Base-by-base conservation (phyloP, 202 grass and related monocot species). In the Cymbopogon flexuosus region DNA sequence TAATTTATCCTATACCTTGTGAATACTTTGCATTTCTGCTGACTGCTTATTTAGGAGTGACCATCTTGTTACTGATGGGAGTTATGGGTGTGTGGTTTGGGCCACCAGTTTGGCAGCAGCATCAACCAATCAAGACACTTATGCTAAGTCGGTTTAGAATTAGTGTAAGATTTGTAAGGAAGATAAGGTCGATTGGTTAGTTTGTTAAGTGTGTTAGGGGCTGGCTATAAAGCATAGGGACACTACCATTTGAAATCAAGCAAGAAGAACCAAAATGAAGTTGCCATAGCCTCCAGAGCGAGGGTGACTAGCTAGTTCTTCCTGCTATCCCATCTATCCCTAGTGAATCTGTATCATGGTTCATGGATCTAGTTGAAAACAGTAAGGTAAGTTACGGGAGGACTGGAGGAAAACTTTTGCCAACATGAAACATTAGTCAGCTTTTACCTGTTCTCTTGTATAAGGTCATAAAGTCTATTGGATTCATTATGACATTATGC, bases 51-150 rank as follows among this genome's bases (percentile, higher is more conserved):
- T 19, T 21, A 79, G 6, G 23, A 75, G 51, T 23, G 23, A 52
- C 43, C 29, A 33, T 60, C 46, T 80, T 80, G 45, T 58, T 83
- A 57, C 11, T 76, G 79, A 42, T 75, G 52, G n/a, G n/a, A 57
- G 52, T 57, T 22, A 18, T 21, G 7, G n/a, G n/a, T 57, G 52
- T n/a, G 52, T 7, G n/a, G 52, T 57, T 56, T 56, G n/a, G 6
- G 51, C 51, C 51, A 56, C 51, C 52, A 56, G 8, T 57, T 57
- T 22, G 52, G 49, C 8, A 57, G n/a, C 52, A 57, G 52, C 52
- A 57, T 57, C 52, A 22, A 22, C 52, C 52, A 22, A n/a, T 57
- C 52, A 57, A 57, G 52, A 10, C 52, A 57, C 51, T 21, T 57
- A 22, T 10, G 52, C 52, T 22, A 57, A 57, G n/a, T 57, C 8